Percentiles rank a stretch among this genome's conserved stretches.
Conservation (phyloP, 2,329 filamentous ascomycete species). For the Allantophomopsis lycopodina region DNA sequence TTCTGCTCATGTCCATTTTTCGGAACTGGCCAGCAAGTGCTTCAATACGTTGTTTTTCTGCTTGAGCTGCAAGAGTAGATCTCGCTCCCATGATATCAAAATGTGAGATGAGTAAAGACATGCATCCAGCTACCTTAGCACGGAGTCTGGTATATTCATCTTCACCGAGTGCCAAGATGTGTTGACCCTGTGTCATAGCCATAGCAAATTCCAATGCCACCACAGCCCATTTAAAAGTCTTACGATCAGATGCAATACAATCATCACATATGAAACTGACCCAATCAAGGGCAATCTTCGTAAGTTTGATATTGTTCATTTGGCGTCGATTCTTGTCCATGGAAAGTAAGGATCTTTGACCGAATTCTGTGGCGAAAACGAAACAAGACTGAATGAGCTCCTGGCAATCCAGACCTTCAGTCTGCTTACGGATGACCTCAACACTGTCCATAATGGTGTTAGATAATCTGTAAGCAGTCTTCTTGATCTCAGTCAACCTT, state of each 20-base stretch:
- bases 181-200: conserved; percentile 88
- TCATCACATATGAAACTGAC: conserved; percentile 97
- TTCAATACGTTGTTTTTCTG: conserved; percentile 80
- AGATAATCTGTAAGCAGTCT: conserved; percentile 89
- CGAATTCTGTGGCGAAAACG: conserved; percentile 97
- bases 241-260: conserved; percentile 83
- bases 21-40: conserved; percentile 63
- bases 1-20: conserved; percentile 62
- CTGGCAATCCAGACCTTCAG: conserved; percentile 72
- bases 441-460: conserved; percentile 99
- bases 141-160: conserved; percentile 75
- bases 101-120: conserved; percentile 93
- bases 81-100: conserved; percentile 98
- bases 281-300: conserved; percentile 89
- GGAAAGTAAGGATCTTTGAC: conserved; percentile 83
- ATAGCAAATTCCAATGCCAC: conserved; percentile 92
- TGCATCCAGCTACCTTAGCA: conserved; percentile 87
- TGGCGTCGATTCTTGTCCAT: conserved; percentile 92
- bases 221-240: conserved; percentile 96
- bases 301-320: conserved; percentile 95
- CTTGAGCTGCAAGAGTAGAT: conserved; percentile 84
- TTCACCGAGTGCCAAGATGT: conserved; percentile 82
- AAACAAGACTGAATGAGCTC: conserved; percentile 97
- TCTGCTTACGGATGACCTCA: conserved; percentile 79
- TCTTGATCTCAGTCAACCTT: conserved; percentile 85